Percentiles rank a stretch among this genome's conserved stretches.
These are phyloP conservation scores for Coemansia sp. DNA, from an alignment of 192 early-diverging fungal species.

Conservation along the genomic window DNA sequence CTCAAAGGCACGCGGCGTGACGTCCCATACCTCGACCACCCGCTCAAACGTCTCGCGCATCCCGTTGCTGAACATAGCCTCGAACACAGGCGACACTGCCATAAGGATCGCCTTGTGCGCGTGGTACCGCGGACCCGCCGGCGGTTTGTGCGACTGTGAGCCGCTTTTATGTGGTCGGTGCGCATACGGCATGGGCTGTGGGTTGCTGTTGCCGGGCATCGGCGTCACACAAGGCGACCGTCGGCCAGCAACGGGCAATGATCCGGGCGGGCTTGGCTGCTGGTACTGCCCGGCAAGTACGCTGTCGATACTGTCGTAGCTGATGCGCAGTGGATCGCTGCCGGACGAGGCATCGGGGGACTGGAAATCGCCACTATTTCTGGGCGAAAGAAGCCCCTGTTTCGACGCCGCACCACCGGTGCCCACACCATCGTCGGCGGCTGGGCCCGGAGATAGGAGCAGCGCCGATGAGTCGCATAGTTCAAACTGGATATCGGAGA, in stretches of 20 bases:
- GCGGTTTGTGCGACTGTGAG: not conserved
- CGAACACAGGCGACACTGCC: conserved; percentile 55
- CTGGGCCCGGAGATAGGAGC: conserved; percentile 43
- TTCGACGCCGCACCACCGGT: not conserved
- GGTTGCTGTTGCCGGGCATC: conserved; percentile 42
- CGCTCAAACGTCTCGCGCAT: conserved; percentile 58
- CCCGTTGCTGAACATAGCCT: conserved; percentile 60
- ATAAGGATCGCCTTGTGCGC: conserved; percentile 58
- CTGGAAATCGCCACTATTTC: conserved; percentile 32
- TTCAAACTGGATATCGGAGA: conserved; percentile 53
- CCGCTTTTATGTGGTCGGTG: conserved; percentile 18
- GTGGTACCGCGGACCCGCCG: conserved; percentile 37
- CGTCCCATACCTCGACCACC: conserved; percentile 50
- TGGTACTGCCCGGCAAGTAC: conserved; percentile 2
- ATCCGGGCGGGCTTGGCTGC: conserved; percentile 23
- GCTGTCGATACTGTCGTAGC: conserved; percentile 10
- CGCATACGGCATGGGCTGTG: conserved; percentile 37
- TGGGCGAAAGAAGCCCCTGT: conserved; percentile 27
- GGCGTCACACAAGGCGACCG: conserved; percentile 37
- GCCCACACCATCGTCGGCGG: not conserved
- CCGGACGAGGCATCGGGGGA: not conserved
- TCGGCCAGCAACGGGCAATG: conserved; percentile 7
- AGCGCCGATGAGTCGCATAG: conserved; percentile 42
- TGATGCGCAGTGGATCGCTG: conserved; percentile 31
- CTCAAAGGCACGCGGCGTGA: conserved; percentile 53